Evolutionary conservation across 768 basidiomycete species (phyloP).

Genomic region (Boletus rubescentipes): DNA sequence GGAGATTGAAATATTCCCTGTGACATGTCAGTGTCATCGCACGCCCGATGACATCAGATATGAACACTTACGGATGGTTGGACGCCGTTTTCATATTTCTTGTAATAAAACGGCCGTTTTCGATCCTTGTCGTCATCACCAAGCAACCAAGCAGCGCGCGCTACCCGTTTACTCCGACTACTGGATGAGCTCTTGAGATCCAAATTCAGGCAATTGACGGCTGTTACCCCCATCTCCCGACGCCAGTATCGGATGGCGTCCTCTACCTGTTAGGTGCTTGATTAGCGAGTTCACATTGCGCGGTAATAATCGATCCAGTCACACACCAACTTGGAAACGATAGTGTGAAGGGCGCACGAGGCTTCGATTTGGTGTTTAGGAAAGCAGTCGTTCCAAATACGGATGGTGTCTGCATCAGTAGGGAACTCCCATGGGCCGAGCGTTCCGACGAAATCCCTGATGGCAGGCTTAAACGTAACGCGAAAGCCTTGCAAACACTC

Average conservation of each 20-base stretch:
- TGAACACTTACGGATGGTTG: not conserved
- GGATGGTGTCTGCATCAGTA: not conserved
- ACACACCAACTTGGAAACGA: conserved; percentile 1
- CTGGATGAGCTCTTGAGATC: not conserved
- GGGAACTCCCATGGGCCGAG: not conserved
- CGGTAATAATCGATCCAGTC: not conserved
- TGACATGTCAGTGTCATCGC: not conserved
- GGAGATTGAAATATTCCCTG: conserved; percentile 6
- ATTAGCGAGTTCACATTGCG: not conserved
- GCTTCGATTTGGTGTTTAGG: not conserved
- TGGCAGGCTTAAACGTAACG: not conserved
- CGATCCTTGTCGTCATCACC: conserved; percentile 1
- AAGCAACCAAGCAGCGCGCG: not conserved
- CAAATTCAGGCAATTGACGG: not conserved
- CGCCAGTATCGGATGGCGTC: not conserved
- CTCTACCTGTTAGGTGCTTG: not conserved
- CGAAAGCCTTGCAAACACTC: not conserved
- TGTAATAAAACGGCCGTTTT: conserved; percentile 3
- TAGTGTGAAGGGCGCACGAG: not conserved
- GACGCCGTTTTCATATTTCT: not conserved
- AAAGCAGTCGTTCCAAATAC: not conserved
- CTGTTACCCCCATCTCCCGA: not conserved
- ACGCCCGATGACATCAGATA: not conserved
- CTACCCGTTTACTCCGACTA: not conserved
- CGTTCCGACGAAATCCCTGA: not conserved